Evolutionary conservation across 1,284 basidiomycete species (phyloP), one percentile per base, ranked within the genome.

Genomic region (Naganishia sp.): DNA sequence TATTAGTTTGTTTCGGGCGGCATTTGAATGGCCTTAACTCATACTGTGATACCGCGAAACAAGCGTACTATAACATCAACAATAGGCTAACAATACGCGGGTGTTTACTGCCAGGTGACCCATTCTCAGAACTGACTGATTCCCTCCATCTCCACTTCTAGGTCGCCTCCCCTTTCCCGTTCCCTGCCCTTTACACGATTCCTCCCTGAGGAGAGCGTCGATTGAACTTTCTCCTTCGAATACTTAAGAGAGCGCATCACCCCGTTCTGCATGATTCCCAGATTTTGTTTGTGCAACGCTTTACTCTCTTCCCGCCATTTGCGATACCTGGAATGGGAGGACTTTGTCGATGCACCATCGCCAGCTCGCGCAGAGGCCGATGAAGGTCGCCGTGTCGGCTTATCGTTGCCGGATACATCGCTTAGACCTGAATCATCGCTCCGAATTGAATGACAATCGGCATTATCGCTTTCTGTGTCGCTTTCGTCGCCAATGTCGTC

Each of bases 261-360:
- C 57, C 77, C 76, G 36, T 79, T 73, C 70, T 79, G 77, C 73
- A 79, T 79, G 57, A 80, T 73, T 18, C 79, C 79, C 63, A 73
- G 74, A 73, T 74, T 48, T 66, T 65, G 61, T 71, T 73, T 49
- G 71, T 76, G 77, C 50, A 79, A 69, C 23, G 78, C 78, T 55
- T 77, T 72, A 13, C 67, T 66, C 70, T 79, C 77, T 3, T 72
- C 71, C 53, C 69, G 67, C 44, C 69, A 59, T 33, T 72, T 72
- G 6, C 70, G 68, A 56, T 72, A 71, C 28, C 74, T 70, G 6
- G 70, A 72, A 21, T 69, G 67, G 55, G 69, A 67, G 36, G 70
- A 66, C 21, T 53, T 65, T 65, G 67, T 61, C 31, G 61, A 33
- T 50, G 68, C 13, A 64, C 66, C 21, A 52, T 70, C 49, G 48